A percentile compares a stretch with the other conserved stretches of the same genome.
Evolutionary conservation across 2,329 filamentous ascomycete genomes (phyloP).

Genomic region (Hypocreales sp.): DNA sequence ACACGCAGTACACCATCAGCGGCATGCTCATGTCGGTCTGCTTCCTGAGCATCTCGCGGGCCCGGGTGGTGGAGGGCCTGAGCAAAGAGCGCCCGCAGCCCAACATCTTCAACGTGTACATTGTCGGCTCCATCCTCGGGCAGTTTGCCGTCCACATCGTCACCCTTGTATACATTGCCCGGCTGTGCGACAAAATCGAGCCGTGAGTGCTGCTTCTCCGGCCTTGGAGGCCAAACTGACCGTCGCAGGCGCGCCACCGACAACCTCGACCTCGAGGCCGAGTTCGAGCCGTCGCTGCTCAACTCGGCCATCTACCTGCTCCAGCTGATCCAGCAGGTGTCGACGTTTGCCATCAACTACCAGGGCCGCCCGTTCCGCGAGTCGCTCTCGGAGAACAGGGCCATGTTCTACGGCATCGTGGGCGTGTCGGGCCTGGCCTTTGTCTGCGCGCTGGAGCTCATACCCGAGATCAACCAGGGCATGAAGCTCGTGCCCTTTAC

Average conservation of each 20-base stretch:
- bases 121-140: slow-evolving; percentile 91
- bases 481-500: slow-evolving; percentile 86
- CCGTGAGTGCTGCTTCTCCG: slow-evolving; percentile 44
- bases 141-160: slow-evolving; percentile 94
- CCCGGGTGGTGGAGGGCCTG: slow-evolving; percentile 84
- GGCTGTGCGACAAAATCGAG: slow-evolving; percentile 71
- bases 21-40: slow-evolving; percentile 99
- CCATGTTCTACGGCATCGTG: slow-evolving; percentile 96
- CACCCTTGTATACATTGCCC: slow-evolving; percentile 86
- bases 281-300: slow-evolving; percentile 83
- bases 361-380: slow-evolving; percentile 97
- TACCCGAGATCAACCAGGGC: slow-evolving; percentile 88
- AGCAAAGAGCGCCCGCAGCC: slow-evolving; percentile 96
- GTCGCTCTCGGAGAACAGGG: slow-evolving; percentile 84
- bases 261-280: slow-evolving; percentile 78
- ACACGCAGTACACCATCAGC: slow-evolving; percentile 95
- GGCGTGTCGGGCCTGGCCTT: slow-evolving; percentile 85
- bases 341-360: slow-evolving; percentile 98
- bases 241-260: slow-evolving; percentile 25
- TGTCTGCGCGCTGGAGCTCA: slow-evolving; percentile 83
- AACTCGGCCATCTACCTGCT: slow-evolving; percentile 96
- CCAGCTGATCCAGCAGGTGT: slow-evolving; percentile 97
- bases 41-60: slow-evolving; percentile 96
- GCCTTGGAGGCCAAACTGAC: slow-evolving; percentile 1
- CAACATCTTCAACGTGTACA: slow-evolving; percentile 98